Evolutionary conservation across 1,284 basidiomycete genomes (phyloP), one percentile per base, ranked within the genome.

Genomic region (Ustilago trichophora): DNA sequence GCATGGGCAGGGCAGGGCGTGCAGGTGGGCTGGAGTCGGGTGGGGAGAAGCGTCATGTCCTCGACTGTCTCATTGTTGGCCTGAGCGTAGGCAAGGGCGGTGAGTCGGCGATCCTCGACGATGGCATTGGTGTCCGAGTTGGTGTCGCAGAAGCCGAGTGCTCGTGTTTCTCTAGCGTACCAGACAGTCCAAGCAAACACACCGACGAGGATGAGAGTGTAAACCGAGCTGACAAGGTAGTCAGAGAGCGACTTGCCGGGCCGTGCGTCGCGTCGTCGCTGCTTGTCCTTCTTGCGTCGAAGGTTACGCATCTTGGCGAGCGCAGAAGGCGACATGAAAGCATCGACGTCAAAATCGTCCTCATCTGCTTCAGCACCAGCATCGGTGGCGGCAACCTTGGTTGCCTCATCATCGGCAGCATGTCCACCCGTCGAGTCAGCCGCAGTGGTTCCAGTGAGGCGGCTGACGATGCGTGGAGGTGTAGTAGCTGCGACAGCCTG

Each of bases 1-100:
- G 71, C 78, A 41, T 78, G 73, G 4, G 67, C 18, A 2, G 78
- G 77, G 25, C 78, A 80, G 0, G 63, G 73, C 10, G 75, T 65
- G 54, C 78, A 80, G 9, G 49, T 25, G 7, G 73, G 72, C 26
- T 51, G 58, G 16, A 77, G 22, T 18, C 40, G 41, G 6, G 34
- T 27, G 6, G 75, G 71, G 3, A 77, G 36, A 6, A 69, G 6
- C 10, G 48, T 43, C n/a, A 35, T 22, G 25, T 68, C 65, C 13
- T 68, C 58, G 19, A 62, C 22, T 15, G 58, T 62, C 42, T 51
- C 54, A 37, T 68, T 68, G 50, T 40, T 25, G 21, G 53, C 65
- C 24, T 50, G 26, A 5, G 65, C 58, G 22, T 38, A 51, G 33
- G 65, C 65, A 10, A 62, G 54, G 0, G 59, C 54, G 7, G 51